Conservation (phyloP, 2,329 filamentous ascomycete species). For the Aspergillus viridinutans region DNA sequence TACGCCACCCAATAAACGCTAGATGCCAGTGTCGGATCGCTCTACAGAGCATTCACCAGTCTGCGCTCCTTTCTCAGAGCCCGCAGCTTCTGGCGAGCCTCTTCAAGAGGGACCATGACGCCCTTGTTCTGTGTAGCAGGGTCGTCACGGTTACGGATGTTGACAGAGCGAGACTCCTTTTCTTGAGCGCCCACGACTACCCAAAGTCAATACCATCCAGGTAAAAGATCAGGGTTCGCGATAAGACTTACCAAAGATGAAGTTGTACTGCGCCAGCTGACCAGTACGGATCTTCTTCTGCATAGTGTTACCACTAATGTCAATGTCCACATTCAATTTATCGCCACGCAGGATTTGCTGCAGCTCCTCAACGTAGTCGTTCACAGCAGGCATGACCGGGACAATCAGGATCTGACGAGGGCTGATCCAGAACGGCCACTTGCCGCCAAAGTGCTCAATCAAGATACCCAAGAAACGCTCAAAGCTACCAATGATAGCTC, state of each 20-base stretch:
- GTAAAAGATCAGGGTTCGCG: neutral
- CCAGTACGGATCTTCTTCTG: constrained; percentile 51
- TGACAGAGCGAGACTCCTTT: constrained; percentile 55
- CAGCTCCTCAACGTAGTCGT: constrained; percentile 48
- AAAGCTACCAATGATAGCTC: constrained; percentile 49
- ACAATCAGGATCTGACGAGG: constrained; percentile 49
- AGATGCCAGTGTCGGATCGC: neutral
- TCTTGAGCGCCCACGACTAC: constrained; percentile 61
- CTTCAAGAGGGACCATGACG: constrained; percentile 57
- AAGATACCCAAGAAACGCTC: constrained; percentile 50
- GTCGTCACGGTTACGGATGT: constrained; percentile 62
- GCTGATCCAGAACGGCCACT: constrained; percentile 52
- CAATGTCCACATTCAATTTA: constrained; percentile 46
- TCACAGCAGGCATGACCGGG: constrained; percentile 47
- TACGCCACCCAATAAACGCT: constrained; percentile 11
- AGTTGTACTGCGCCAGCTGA: constrained; percentile 48
- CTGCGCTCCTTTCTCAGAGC: constrained; percentile 44
- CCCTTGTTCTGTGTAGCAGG: constrained; percentile 59
- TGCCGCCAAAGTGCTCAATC: constrained; percentile 49
- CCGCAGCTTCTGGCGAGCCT: constrained; percentile 52
- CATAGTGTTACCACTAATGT: constrained; percentile 47
- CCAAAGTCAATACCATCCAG: constrained; percentile 11
- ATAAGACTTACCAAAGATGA: constrained; percentile 44
- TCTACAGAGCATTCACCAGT: constrained; percentile 39
- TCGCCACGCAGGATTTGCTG: constrained; percentile 42